A percentile compares a stretch with the other conserved stretches of the same genome.
phyloP scores from a whole-genome alignment of 176 grass and related monocot species.

The Carex kokanica region DNA sequence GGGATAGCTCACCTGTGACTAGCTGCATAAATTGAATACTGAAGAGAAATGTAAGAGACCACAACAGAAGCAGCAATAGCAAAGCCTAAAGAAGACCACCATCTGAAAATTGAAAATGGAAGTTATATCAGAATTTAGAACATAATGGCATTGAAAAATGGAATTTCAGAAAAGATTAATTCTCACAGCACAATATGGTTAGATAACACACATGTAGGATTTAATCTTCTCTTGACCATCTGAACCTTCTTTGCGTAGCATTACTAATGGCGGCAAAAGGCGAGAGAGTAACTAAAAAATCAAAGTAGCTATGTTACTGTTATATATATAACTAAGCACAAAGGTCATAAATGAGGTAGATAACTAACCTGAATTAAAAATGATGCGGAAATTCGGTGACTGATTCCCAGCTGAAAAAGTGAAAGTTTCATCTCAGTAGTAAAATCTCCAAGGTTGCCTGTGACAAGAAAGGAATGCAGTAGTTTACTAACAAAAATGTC shows the following conservation, averaged over 20 bases:
- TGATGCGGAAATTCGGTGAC: slow-evolving; percentile 90
- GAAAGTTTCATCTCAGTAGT: slow-evolving; percentile 84
- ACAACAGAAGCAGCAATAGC: slow-evolving; percentile 69
- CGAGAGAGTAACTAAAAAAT: slow-evolving; percentile 71
- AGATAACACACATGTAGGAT: slow-evolving; percentile 97
- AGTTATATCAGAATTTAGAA: slow-evolving; percentile 27
- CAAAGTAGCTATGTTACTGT: slow-evolving; percentile 8
- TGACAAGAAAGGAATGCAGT: not conserved
- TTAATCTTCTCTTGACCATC: slow-evolving; percentile 98
- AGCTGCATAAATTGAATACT: slow-evolving; percentile 95
- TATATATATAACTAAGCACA: not conserved
- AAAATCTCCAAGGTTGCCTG: slow-evolving; percentile 87
- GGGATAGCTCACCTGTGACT: slow-evolving; percentile 53
- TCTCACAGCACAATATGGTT: slow-evolving; percentile 68
- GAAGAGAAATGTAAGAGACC: slow-evolving; percentile 80
- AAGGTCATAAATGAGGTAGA: not conserved
- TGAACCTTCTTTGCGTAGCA: slow-evolving; percentile 92
- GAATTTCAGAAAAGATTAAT: slow-evolving; percentile 29
- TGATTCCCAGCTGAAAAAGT: slow-evolving; percentile 92
- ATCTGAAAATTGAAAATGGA: slow-evolving; percentile 57
- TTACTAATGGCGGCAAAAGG: slow-evolving; percentile 84
- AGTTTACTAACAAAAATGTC: not conserved
- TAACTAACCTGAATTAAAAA: slow-evolving; percentile 84
- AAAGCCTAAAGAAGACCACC: slow-evolving; percentile 90
- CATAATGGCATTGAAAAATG: slow-evolving; percentile 19